Conservation (phyloP, 345 rosid genomes). For the Syzygium grande region DNA sequence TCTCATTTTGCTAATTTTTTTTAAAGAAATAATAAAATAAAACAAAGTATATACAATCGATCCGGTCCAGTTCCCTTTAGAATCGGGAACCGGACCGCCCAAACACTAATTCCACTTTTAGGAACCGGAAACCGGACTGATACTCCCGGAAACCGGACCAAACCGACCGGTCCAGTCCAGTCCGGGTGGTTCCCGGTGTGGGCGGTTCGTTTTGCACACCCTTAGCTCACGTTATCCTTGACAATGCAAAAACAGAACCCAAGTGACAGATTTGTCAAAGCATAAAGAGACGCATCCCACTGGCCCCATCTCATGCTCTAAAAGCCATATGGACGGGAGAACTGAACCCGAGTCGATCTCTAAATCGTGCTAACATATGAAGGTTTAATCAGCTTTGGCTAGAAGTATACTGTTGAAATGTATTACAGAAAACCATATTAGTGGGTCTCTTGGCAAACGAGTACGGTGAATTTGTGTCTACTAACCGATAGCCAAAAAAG, state of each 20-base stretch:
- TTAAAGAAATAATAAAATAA: too few relatives aligned
- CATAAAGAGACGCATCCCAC: neutral
- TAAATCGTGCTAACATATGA: neutral
- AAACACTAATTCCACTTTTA: too few relatives aligned
- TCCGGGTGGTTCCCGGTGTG: too few relatives aligned
- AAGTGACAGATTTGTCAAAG: neutral
- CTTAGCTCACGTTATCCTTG: neutral
- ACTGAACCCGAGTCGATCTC: neutral
- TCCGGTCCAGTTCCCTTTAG: too few relatives aligned
- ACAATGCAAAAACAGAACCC: neutral
- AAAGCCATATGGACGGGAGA: neutral
- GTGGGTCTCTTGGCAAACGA: neutral
- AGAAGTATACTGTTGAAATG: neutral
- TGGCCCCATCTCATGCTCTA: neutral
- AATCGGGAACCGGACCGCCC: too few relatives aligned
- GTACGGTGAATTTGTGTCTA: neutral
- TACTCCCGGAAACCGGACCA: too few relatives aligned
- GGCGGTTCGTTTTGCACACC: too few relatives aligned
- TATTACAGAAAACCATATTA: neutral
- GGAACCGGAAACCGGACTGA: too few relatives aligned
- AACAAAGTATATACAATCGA: too few relatives aligned
- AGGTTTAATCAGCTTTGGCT: neutral
- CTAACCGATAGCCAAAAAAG: neutral
- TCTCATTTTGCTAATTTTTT: too few relatives aligned
- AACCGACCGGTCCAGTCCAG: fast-evolving